Conservation (phyloP, 495 filamentous ascomycete species). For the Halenospora varia region DNA sequence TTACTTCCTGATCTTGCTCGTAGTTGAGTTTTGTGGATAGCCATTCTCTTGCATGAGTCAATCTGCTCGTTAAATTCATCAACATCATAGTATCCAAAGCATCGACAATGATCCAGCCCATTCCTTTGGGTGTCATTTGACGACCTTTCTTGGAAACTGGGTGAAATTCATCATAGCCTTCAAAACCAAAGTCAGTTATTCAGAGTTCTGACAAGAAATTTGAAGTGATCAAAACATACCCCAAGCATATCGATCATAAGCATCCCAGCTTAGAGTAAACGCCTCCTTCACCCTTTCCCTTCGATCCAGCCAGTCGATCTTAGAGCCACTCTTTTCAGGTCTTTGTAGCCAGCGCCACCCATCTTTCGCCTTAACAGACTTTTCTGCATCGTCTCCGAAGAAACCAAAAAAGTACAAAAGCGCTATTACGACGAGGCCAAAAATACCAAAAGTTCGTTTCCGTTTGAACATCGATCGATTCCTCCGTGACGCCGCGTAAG, state of each 20-base stretch:
- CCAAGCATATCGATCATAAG: slow-evolving; percentile 92
- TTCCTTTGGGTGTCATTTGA: slow-evolving; percentile 76
- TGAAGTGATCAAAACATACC: slow-evolving; percentile 49
- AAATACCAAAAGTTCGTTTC: slow-evolving; percentile 48
- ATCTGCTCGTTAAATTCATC: slow-evolving; percentile 91
- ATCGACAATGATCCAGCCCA: slow-evolving; percentile 99
- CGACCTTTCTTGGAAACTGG: slow-evolving; percentile 74
- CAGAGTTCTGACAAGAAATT: background rate
- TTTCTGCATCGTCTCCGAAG: slow-evolving; percentile 36
- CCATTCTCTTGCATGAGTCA: slow-evolving; percentile 87
- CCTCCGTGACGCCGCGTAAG: slow-evolving; percentile 53
- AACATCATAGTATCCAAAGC: slow-evolving; percentile 93
- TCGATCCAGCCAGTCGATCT: slow-evolving; percentile 67
- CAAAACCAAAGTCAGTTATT: too few species aligned
- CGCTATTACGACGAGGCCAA: slow-evolving; percentile 45
- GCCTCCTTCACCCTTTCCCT: slow-evolving; percentile 85
- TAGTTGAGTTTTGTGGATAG: slow-evolving; percentile 77
- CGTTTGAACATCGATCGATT: slow-evolving; percentile 42
- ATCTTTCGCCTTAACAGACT: slow-evolving; percentile 23
- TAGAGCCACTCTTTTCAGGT: slow-evolving; percentile 30
- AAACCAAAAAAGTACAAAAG: slow-evolving; percentile 57
- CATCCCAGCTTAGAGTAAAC: slow-evolving; percentile 85
- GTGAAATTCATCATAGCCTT: slow-evolving; percentile 84
- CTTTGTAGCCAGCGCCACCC: slow-evolving; percentile 39
- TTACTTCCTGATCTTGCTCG: slow-evolving; percentile 91